Evolutionary conservation across 2,329 filamentous ascomycete species (phyloP), one percentile per base, ranked within the genome.

Genomic region (Scortechinia acanthostroma): DNA sequence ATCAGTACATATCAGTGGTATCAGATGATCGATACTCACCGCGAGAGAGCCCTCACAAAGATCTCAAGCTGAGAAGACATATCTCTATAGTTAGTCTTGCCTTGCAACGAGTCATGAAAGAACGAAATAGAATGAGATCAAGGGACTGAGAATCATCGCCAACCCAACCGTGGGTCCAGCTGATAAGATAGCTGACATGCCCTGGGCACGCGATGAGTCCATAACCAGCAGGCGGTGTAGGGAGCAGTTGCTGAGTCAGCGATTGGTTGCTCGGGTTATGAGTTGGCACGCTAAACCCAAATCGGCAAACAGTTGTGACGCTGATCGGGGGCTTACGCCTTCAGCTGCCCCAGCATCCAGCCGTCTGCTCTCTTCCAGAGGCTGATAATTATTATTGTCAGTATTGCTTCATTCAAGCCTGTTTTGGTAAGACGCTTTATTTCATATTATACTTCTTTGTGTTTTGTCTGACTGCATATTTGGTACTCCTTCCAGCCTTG

Each of bases 231-330:
- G 25, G 25, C 25, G 25, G 25, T 30, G 25, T 30, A 30, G n/a
- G n/a, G 10, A 30, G 25, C 25, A 30, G 25, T 10, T 10, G 30
- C 35, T 59, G 51, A 57, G 52, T 59, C 53, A 58, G 50, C 52
- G 42, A 30, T 21, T 53, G 50, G 62, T 65, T 65, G 63, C 58
- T 60, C 54, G 45, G 61, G 62, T 54, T 60, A 64, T 65, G 59
- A 44, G 61, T 47, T 60, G 55, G 50, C 46, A 46, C 57, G 51
- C 63, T 66, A 65, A 60, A 53, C 63, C 58, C n/a, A 10, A 64
- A 59, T 52, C 45, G 56, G 64, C 48, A 64, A 58, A 62, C 55
- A 58, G 61, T 66, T 65, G 61, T 58, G 47, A 45, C 54, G 51
- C 47, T 46, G 46, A 50, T 48, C 51, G 49, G 51, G 25, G 25